These are phyloP conservation scores for Wolfiporia cocos DNA, from an alignment of 1,284 basidiomycete species.

Conservation along the genomic window DNA sequence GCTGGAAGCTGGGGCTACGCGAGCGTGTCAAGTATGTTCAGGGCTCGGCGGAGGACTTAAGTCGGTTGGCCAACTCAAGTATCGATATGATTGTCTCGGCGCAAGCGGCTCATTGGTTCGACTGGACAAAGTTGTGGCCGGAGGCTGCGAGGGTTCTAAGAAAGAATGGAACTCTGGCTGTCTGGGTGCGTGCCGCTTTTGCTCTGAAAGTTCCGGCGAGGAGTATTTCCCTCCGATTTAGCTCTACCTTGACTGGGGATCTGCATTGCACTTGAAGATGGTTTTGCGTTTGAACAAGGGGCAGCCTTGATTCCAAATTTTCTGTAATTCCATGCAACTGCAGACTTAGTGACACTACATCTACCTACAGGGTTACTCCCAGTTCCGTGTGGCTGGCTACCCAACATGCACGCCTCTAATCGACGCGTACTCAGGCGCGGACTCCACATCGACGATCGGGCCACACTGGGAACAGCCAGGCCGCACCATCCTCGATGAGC, in stretches of 20 bases:
- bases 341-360: too few relatives aligned
- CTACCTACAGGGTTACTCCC: conserved; percentile 61
- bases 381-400: conserved; percentile 62
- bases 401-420: conserved; percentile 57
- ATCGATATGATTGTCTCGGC: conserved; percentile 80
- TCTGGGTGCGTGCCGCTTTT: conserved; percentile 68
- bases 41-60: conserved; percentile 51
- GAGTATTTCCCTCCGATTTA: too few relatives aligned
- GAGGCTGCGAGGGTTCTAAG: conserved; percentile 61
- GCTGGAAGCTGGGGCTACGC: conserved; percentile 10
- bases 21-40: conserved; percentile 35
- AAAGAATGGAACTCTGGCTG: conserved; percentile 66
- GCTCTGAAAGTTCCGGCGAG: too few relatives aligned
- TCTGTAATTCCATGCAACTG: too few relatives aligned
- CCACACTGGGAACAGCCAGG: conserved; percentile 81
- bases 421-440: conserved; percentile 52
- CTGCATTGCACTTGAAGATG: too few relatives aligned
- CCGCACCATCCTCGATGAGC: conserved; percentile 66
- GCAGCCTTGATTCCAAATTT: too few relatives aligned
- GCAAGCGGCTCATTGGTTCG: conserved; percentile 87
- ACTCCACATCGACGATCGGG: conserved; percentile 55
- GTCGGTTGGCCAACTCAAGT: conserved; percentile 43
- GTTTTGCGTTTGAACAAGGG: too few relatives aligned
- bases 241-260: too few relatives aligned
- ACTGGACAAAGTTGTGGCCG: conserved; percentile 68